These are phyloP conservation scores for Jacaranda mimosifolia DNA, from an alignment of 257 asterid genomes.

Conservation along the genomic window DNA sequence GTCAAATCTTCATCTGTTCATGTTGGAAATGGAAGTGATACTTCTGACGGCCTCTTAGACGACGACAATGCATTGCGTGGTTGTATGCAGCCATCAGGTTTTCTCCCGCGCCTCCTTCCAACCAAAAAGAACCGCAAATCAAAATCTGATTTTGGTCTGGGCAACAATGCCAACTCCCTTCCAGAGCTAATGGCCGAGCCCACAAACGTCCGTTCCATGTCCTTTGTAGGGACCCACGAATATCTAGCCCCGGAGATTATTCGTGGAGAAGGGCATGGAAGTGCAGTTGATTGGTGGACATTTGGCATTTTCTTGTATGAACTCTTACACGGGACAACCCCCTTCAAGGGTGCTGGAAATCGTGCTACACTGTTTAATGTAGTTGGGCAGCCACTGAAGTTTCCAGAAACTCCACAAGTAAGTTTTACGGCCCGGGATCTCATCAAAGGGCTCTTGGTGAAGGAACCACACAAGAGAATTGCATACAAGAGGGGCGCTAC, in stretches of 20 bases:
- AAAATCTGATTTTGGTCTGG: constrained; percentile 59
- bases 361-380: constrained; percentile 54
- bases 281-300: constrained; percentile 70
- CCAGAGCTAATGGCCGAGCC: constrained; percentile 69
- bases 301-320: constrained; percentile 59
- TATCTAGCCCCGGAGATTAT: constrained; percentile 65
- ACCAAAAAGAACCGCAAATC: constrained; percentile 58
- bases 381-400: constrained; percentile 58
- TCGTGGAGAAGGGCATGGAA: constrained; percentile 66
- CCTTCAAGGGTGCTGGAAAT: constrained; percentile 58
- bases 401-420: constrained; percentile 49
- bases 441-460: constrained; percentile 50
- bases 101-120: constrained; percentile 57
- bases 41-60: constrained; percentile 34
- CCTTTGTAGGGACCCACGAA: constrained; percentile 63
- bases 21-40: constrained; percentile 37
- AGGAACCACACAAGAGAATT: constrained; percentile 59
- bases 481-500: constrained; percentile 63
- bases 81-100: constrained; percentile 54
- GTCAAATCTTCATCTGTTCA: constrained; percentile 79
- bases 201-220: constrained; percentile 58
- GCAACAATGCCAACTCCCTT: constrained; percentile 44
- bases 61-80: constrained; percentile 46
- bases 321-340: constrained; percentile 53
- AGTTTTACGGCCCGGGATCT: constrained; percentile 46